These are phyloP conservation scores for Apiotrichum akiyoshidainum DNA, from an alignment of 1,284 basidiomycete species.

Conservation along the genomic window DNA sequence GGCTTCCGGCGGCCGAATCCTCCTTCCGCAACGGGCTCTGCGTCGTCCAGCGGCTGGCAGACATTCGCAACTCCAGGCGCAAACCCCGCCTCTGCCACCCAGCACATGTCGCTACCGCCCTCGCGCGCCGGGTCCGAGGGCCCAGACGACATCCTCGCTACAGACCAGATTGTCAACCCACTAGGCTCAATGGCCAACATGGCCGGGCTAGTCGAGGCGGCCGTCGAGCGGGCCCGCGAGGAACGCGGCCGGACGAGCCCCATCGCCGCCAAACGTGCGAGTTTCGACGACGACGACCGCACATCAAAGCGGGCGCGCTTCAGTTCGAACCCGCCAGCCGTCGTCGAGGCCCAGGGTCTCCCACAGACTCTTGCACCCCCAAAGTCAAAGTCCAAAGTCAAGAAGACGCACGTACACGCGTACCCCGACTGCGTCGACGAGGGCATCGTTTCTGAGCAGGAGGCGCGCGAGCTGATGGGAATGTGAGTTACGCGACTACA, in stretches of 20 bases:
- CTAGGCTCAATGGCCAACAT: constrained; percentile 48
- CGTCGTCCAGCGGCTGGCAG: constrained; percentile 8
- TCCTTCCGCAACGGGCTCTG: background rate
- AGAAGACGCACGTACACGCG: constrained; percentile 44
- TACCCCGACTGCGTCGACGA: constrained; percentile 48
- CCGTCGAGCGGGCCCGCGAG: constrained; percentile 47
- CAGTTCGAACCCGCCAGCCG: constrained; percentile 18
- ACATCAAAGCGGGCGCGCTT: constrained; percentile 29
- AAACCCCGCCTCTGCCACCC: background rate
- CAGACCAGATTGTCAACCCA: constrained; percentile 47
- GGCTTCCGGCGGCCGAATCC: constrained; percentile 1
- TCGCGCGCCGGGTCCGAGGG: constrained; percentile 41
- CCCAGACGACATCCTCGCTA: constrained; percentile 40
- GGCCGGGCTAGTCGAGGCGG: constrained; percentile 50
- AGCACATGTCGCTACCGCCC: constrained; percentile 40
- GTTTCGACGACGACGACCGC: constrained; percentile 12
- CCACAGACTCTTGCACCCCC: constrained; percentile 27
- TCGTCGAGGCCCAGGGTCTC: constrained; percentile 39
- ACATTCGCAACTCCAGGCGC: constrained; percentile 4
- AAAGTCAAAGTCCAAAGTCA: constrained; percentile 28
- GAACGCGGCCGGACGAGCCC: constrained; percentile 20
- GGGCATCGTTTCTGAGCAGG: constrained; percentile 69
- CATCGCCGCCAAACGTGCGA: constrained; percentile 5
- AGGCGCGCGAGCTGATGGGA: constrained; percentile 76
- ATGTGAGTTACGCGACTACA: constrained; percentile 59